Conservation (phyloP, 2,329 filamentous ascomycete species). For the Phialophora chinensis region DNA sequence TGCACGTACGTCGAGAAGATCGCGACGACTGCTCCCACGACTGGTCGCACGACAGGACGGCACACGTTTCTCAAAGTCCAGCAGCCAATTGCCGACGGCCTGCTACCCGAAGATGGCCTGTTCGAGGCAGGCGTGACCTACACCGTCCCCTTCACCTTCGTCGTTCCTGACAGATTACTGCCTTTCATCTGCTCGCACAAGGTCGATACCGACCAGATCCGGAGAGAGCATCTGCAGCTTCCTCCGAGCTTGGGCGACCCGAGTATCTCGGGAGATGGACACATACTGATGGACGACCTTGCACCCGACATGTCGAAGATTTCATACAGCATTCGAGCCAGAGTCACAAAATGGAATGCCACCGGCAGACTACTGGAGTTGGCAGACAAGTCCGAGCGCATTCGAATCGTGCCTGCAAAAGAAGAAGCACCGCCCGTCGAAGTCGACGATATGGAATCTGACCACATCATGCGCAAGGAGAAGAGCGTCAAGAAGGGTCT, state of each 20-base stretch:
- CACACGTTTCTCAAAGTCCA: conserved; percentile 67
- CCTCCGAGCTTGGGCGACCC: conserved; percentile 68
- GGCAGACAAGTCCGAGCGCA: conserved; percentile 58
- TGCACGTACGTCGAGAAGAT: conserved; percentile 58
- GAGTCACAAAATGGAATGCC: conserved; percentile 51
- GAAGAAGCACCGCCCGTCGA: conserved; percentile 66
- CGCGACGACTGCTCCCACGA: conserved; percentile 57
- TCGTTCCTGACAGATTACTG: conserved; percentile 65
- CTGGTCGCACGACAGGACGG: conserved; percentile 60
- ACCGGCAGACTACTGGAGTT: conserved; percentile 55
- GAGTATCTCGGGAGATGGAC: conserved; percentile 58
- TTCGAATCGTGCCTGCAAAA: conserved; percentile 65
- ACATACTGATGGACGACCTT: conserved; percentile 63
- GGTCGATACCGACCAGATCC: conserved; percentile 58
- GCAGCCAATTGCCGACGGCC: conserved; percentile 61
- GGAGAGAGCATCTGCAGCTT: conserved; percentile 62
- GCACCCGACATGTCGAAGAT: conserved; percentile 68
- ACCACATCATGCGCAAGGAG: conserved; percentile 62
- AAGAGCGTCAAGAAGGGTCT: conserved; percentile 66
- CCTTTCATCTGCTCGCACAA: conserved; percentile 64
- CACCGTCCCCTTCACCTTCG: conserved; percentile 68
- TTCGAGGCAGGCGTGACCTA: conserved; percentile 63
- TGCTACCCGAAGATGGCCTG: conserved; percentile 62
- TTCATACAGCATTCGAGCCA: conserved; percentile 61
- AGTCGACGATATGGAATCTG: conserved; percentile 51